Base-by-base conservation (phyloP, 2,329 filamentous ascomycete species). In the Aspergillus novofumigatus region DNA sequence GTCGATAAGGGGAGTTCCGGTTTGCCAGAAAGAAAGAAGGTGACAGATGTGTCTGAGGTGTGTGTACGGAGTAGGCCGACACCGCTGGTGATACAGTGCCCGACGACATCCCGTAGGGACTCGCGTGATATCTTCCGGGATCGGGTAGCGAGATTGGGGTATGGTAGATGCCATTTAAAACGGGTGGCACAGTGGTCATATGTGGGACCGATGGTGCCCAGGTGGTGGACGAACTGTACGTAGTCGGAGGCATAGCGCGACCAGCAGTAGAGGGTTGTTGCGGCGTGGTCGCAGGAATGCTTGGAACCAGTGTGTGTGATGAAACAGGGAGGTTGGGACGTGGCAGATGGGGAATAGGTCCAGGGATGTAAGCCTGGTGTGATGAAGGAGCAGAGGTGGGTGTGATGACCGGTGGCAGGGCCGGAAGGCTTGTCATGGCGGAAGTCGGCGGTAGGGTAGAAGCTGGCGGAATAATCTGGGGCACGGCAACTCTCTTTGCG, bases 1-100 rank as follows among this genome's bases (percentile, higher is more conserved):
- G 93, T 62, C 91, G 90, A 75, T 97, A 97, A 3, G 94, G 94
- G 55, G 93, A 97, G 61, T 90, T 87, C 56, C 94, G 85, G 71
- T 96, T 91, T 68, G 90, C 89, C 41, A 97, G 80, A 74, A 95
- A 95, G 67, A 91, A 85, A 10, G 90, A 92, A 0, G 93, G 93
- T 32, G 94, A 97, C 62, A 94, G 83, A 32, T 90, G 88, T 48
- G 86, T 84, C 5, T 88, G 87, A 8, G 86, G 77, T 2, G 84
- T 83, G 48, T 80, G 78, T 6, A 78, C 78, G 53, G 83, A 89
- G 23, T 84, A 80, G 17, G 86, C 84, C n/a, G 81, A 82, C n/a
- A 88, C 72, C 0, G 86, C 86, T 0, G 91, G 92, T 1, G 90
- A 93, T 0, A 81, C 80, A 9, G 76, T 78, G 21, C 78, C 80